Evolutionary conservation across 306 rosid genomes (phyloP).

Genomic region (Ormosia emarginata): DNA sequence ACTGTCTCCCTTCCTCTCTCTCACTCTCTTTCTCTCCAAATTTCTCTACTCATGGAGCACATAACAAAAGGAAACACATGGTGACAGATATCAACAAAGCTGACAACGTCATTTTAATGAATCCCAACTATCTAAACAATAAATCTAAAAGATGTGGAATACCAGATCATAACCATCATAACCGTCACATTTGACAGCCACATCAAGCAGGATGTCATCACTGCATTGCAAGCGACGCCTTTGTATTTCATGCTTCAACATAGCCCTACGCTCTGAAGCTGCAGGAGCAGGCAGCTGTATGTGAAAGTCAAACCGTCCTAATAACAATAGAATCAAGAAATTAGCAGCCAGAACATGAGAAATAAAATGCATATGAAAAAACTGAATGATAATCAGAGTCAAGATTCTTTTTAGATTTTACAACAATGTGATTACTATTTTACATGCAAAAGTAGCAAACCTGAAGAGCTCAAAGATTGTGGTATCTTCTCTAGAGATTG

Average conservation of each 20-base stretch:
- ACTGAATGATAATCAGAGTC: not conserved
- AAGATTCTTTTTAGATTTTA: not conserved
- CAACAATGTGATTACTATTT: not conserved
- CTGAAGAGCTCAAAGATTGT: conserved; percentile 85
- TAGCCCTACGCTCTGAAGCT: conserved; percentile 79
- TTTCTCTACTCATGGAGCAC: conserved; percentile 8
- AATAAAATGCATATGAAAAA: conserved; percentile 5
- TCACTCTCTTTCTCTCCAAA: conserved; percentile 2
- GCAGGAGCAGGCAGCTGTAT: conserved; percentile 88
- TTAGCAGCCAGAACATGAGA: conserved; percentile 22
- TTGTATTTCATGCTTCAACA: conserved; percentile 79
- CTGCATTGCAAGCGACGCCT: conserved; percentile 71
- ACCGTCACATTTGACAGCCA: conserved; percentile 90
- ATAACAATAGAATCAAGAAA: conserved; percentile 14
- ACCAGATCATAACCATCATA: conserved; percentile 99
- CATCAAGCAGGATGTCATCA: conserved; percentile 66
- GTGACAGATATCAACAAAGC: not conserved
- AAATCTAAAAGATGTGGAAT: conserved; percentile 25
- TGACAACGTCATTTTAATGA: not conserved
- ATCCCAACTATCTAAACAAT: not conserved
- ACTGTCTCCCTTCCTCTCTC: not conserved
- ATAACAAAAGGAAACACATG: not conserved
- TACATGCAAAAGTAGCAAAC: conserved; percentile 39
- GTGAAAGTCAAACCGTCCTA: conserved; percentile 93
- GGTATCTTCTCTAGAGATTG: conserved; percentile 78